phyloP scores from a whole-genome alignment of 768 basidiomycete species.

The Amyloporia xantha region DNA sequence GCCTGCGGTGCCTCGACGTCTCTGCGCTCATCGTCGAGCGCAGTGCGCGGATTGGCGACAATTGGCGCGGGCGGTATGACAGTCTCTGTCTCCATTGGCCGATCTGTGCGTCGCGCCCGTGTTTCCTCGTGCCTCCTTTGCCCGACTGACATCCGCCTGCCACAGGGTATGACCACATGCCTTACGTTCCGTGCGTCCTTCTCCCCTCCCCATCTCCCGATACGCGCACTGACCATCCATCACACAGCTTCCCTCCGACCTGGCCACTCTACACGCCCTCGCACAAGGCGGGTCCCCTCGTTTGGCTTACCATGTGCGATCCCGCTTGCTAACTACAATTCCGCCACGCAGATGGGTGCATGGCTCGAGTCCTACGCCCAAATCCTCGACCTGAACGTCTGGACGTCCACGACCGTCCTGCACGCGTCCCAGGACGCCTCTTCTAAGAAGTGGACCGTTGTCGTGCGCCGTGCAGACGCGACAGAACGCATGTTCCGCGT shows the following conservation, averaged over 20 bases:
- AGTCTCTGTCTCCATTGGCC: conserved; percentile 61
- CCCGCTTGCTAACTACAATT: background rate
- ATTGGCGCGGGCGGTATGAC: conserved; percentile 63
- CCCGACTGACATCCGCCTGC: background rate
- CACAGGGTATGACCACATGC: conserved; percentile 41
- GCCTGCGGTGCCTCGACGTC: conserved; percentile 47
- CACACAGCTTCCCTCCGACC: conserved; percentile 44
- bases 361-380: conserved; percentile 64
- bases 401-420: conserved; percentile 35
- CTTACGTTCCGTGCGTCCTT: conserved; percentile 45
- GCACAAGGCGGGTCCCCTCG: conserved; percentile 34
- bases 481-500: conserved; percentile 24
- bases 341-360: conserved; percentile 48
- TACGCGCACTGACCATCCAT: background rate
- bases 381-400: conserved; percentile 53
- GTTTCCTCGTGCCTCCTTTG: background rate
- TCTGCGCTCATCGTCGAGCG: conserved; percentile 55
- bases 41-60: conserved; percentile 51
- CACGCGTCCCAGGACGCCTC: conserved; percentile 16
- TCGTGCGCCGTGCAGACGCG: conserved; percentile 29
- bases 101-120: conserved; percentile 45
- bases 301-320: background rate
- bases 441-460: conserved; percentile 25
- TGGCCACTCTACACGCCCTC: conserved; percentile 58
- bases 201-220: no score